phyloP scores from a whole-genome alignment of 2,329 filamentous ascomycete genomes.

The Ascochyta rabiei region DNA sequence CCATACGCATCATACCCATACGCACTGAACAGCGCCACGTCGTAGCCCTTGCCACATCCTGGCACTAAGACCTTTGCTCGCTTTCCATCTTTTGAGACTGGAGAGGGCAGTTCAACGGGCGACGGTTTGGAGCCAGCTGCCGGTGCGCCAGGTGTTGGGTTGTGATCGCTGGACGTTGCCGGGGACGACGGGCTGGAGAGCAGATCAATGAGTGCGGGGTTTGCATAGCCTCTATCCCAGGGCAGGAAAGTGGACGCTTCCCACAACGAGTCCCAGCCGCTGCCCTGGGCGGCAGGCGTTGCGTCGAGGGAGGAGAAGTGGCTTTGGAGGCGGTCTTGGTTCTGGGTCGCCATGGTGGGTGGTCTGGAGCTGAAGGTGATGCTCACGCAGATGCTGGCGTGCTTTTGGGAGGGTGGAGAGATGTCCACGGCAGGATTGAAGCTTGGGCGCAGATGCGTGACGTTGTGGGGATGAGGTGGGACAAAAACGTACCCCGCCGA shows the following conservation, averaged over 20 bases:
- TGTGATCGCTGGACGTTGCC: constrained; percentile 14
- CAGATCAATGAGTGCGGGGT: constrained; percentile 63
- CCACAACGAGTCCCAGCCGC: constrained; percentile 66
- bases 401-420: neutral
- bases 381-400: neutral
- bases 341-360: constrained; percentile 30
- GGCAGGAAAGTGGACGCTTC: constrained; percentile 58
- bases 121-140: constrained; percentile 17
- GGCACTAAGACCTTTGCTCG: constrained; percentile 72
- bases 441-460: neutral
- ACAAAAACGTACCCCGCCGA: constrained; percentile 3
- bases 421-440: neutral
- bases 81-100: constrained; percentile 27
- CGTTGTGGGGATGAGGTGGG: constrained; percentile 6
- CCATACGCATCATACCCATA: constrained; percentile 80
- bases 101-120: constrained; percentile 44
- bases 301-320: constrained; percentile 53
- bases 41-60: constrained; percentile 82
- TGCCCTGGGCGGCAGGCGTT: constrained; percentile 52
- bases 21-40: constrained; percentile 75
- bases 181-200: constrained; percentile 40
- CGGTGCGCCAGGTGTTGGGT: constrained; percentile 30
- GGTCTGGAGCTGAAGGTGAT: neutral
- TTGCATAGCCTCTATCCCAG: constrained; percentile 65
- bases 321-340: constrained; percentile 46